Percentiles rank a stretch among this genome's conserved stretches.
Conservation (phyloP, 2,329 filamentous ascomycete genomes). For the Neonectria punicea region DNA sequence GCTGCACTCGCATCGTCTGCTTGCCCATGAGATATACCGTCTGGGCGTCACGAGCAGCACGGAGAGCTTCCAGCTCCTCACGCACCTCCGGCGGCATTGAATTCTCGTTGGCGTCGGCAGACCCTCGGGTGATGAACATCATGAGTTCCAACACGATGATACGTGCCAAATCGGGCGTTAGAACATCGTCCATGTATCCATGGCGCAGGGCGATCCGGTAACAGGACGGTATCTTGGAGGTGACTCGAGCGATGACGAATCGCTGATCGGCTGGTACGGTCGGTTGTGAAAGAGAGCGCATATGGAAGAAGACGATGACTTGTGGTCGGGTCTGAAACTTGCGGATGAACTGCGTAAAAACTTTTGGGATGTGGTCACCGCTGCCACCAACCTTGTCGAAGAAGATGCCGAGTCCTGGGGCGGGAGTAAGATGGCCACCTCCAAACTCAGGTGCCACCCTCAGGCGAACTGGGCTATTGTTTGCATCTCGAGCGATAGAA, state of each 20-base stretch:
- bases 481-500: constrained; percentile 33
- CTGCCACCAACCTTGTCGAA: constrained; percentile 81
- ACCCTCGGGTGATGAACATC: constrained; percentile 57
- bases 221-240: constrained; percentile 65
- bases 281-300: constrained; percentile 71
- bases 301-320: constrained; percentile 79
- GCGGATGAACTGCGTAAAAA: constrained; percentile 76
- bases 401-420: constrained; percentile 74
- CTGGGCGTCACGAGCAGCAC: constrained; percentile 57
- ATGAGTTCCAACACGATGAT: constrained; percentile 69
- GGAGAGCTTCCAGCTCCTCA: constrained; percentile 56
- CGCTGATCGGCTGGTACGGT: constrained; percentile 61
- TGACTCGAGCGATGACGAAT: constrained; percentile 57
- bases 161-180: constrained; percentile 70
- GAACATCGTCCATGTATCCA: constrained; percentile 77
- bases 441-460: constrained; percentile 53
- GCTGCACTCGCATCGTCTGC: constrained; percentile 62
- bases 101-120: constrained; percentile 39
- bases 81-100: constrained; percentile 40
- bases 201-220: constrained; percentile 77
- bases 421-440: constrained; percentile 55
- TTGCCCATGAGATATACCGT: constrained; percentile 70
- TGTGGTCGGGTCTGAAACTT: constrained; percentile 76
- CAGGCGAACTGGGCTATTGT: constrained; percentile 35
- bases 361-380: constrained; percentile 55